Conservation (phyloP, 345 rosid species). For the Sonneratia caseolaris region DNA sequence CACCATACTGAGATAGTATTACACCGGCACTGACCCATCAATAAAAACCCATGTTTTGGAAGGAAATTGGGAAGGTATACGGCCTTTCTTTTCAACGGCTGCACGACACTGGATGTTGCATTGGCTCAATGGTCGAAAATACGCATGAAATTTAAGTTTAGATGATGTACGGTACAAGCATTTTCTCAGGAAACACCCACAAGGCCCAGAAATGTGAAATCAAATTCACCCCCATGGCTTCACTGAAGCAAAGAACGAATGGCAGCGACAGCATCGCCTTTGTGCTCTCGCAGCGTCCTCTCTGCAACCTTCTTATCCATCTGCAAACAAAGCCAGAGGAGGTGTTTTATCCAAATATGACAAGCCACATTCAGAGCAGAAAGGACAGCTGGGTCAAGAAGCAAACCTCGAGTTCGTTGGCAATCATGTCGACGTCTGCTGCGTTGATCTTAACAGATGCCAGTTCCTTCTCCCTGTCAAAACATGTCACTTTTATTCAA, state of each 20-base stretch:
- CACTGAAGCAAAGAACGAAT: constrained; percentile 61
- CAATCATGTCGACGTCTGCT: constrained; percentile 80
- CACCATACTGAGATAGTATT: too few species aligned
- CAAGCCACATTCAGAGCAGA: constrained; percentile 4
- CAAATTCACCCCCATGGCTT: neutral
- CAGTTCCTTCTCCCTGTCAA: constrained; percentile 73
- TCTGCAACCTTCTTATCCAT: constrained; percentile 85
- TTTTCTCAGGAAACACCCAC: neutral
- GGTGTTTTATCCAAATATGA: neutral
- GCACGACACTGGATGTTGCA: too few species aligned
- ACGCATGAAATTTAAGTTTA: neutral
- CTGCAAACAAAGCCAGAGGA: constrained; percentile 17
- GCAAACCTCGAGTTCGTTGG: constrained; percentile 83
- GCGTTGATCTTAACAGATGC: constrained; percentile 94
- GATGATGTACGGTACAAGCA: neutral
- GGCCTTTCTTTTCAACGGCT: too few species aligned
- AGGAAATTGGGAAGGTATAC: too few species aligned
- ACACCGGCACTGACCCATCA: too few species aligned
- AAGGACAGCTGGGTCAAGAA: neutral
- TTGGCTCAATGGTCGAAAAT: too few species aligned
- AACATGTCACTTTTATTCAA: neutral
- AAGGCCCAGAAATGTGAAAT: neutral
- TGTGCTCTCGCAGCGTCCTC: constrained; percentile 88
- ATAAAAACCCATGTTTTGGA: too few species aligned
- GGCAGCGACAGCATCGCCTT: constrained; percentile 93